Percentiles rank a stretch among this genome's conserved stretches.
phyloP scores from a whole-genome alignment of 2,329 filamentous ascomycete genomes.

The Lojkania enalia region DNA sequence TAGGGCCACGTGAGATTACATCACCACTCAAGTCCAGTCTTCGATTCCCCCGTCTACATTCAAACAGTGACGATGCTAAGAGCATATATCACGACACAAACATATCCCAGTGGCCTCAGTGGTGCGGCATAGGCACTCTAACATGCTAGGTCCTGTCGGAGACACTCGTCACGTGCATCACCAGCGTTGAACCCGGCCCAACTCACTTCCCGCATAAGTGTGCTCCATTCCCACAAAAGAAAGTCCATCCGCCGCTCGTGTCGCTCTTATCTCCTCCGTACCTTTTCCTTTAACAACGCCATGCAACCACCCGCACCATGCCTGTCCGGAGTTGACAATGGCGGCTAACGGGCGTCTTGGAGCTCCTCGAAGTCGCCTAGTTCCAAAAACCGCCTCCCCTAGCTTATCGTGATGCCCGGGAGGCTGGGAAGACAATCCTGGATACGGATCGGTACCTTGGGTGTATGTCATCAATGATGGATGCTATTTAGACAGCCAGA shows the following conservation, averaged over 20 bases:
- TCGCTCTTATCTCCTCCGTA: not conserved
- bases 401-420: slow-evolving; percentile 11
- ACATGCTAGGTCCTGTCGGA: no score
- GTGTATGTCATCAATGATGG: slow-evolving; percentile 1
- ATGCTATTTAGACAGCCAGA: slow-evolving; percentile 5
- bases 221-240: not conserved
- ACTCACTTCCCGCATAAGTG: no score
- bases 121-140: no score
- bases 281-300: not conserved
- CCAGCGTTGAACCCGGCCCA: no score
- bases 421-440: slow-evolving; percentile 3
- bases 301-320: not conserved
- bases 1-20: no score
- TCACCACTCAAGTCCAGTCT: no score
- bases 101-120: no score
- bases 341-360: not conserved
- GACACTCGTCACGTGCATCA: no score
- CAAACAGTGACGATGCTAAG: no score
- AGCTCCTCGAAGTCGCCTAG: slow-evolving; percentile 15
- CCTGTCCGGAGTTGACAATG: not conserved
- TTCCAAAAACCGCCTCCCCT: slow-evolving; percentile 4
- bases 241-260: not conserved
- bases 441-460: slow-evolving; percentile 3
- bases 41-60: no score
- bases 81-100: no score